Base-by-base conservation (phyloP, 106 monocot genomes). In the Cymbidium sinense region DNA sequence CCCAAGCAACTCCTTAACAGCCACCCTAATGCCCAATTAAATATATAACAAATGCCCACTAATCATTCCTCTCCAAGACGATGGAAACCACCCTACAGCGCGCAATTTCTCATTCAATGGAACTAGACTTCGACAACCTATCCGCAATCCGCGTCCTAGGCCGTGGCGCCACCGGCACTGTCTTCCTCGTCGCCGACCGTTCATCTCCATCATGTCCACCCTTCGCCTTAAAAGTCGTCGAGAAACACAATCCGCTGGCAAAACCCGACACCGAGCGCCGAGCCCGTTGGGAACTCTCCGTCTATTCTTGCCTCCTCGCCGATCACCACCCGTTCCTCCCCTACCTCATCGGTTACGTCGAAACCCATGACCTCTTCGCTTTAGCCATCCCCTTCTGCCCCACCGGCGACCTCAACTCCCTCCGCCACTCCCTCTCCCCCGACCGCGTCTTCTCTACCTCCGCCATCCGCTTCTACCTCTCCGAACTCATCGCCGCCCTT, bases 131-230 rank as follows among this genome's bases (percentile, higher is more conserved):
- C 15, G 89, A 90, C 51, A 76, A 81, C 55, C 77, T 91, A 21
- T 51, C 20, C 13, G 96, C 91, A 12, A 2, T 87, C 47, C 84
- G 90, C 15, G 90, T 96, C 61, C 91, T 96, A 18, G 96, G 96
- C 51, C 83, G 89, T 5, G 96, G 96, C 5, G 96, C 96, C 33
- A 90, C 82, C 81, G 96, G 96, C 79, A 94, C 94, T 30, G 96
- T 96, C 52, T 96, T 96, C 84, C 91, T 96, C 50, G 89, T 85
- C 78, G 12, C 74, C 43, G 71, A 43, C 43, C 15, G 62, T 12
- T 79, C 86, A 0, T 51, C 52, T 50, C 77, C 79, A 27, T 29
- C 61, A n/a, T 76, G 77, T 20, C 76, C 69, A 19, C 67, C 80
- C 35, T 90, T 93, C 79, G 96, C 96, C 15, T 81, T 96, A 33